Evolutionary conservation across 1,139 yeast genomes (phyloP).

Genomic region (Saccharomyces pastorianus): DNA sequence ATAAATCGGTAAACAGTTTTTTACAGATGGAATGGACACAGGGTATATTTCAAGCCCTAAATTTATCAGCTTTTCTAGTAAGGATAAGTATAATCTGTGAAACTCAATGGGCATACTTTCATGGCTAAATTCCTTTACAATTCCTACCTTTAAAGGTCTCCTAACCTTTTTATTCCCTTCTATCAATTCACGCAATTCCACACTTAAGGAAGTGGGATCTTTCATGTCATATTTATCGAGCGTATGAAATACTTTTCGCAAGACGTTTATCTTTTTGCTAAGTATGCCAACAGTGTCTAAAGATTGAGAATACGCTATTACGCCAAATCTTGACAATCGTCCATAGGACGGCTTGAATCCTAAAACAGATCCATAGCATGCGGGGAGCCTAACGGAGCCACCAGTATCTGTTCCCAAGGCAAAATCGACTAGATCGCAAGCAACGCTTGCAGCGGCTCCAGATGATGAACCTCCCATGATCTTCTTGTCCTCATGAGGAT

Average conservation of each 20-base stretch:
- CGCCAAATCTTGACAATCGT: slow-evolving; percentile 83
- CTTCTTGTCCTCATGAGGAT: slow-evolving; percentile 33
- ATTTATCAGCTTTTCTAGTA: slow-evolving; percentile 38
- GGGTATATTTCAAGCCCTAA: slow-evolving; percentile 51
- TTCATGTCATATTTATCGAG: slow-evolving; percentile 56
- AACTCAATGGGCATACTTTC: slow-evolving; percentile 46
- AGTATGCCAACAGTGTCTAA: slow-evolving; percentile 89
- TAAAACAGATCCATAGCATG: slow-evolving; percentile 70
- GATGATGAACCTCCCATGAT: slow-evolving; percentile 88
- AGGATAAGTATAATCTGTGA: slow-evolving; percentile 39
- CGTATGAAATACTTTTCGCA: slow-evolving; percentile 44
- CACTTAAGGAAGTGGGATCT: slow-evolving; percentile 71
- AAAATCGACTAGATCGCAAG: slow-evolving; percentile 58
- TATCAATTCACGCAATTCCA: slow-evolving; percentile 32
- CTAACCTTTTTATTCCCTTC: slow-evolving; percentile 11
- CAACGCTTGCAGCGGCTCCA: slow-evolving; percentile 90
- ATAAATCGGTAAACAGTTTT: slow-evolving; percentile 68
- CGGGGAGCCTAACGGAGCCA: slow-evolving; percentile 89
- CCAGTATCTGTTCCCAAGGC: slow-evolving; percentile 95
- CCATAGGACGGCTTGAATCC: slow-evolving; percentile 96
- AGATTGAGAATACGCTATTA: slow-evolving; percentile 86
- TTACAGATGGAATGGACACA: slow-evolving; percentile 63
- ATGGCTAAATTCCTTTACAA: slow-evolving; percentile 59
- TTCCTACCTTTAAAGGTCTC: slow-evolving; percentile 47
- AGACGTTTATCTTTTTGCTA: slow-evolving; percentile 39